Conservation (phyloP, 441 rosid species). For the Hypseocharis bilobata region DNA sequence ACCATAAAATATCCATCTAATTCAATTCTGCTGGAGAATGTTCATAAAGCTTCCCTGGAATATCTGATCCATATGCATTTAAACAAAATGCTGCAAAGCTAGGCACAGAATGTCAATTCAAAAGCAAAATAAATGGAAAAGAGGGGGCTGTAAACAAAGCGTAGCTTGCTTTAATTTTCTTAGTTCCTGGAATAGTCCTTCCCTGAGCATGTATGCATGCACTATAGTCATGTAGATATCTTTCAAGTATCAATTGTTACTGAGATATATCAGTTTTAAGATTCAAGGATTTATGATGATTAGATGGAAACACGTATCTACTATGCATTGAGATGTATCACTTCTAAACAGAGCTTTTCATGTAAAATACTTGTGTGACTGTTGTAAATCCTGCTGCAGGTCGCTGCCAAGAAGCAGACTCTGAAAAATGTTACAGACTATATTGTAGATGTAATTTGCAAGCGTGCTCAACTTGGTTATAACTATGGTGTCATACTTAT, state of each 20-base stretch:
- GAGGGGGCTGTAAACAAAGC: neutral
- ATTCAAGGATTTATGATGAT: neutral
- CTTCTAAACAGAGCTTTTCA: neutral
- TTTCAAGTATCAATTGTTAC: neutral
- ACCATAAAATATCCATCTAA: neutral
- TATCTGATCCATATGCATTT: neutral
- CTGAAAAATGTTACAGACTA: constrained; percentile 82
- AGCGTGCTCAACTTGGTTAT: constrained; percentile 63
- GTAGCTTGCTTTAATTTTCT: neutral
- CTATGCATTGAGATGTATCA: neutral
- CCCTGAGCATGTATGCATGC: neutral
- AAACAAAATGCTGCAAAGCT: neutral
- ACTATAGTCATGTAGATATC: neutral
- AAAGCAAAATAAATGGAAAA: neutral
- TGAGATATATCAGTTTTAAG: neutral
- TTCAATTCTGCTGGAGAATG: neutral
- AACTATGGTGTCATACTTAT: constrained; percentile 92
- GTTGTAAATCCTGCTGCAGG: constrained; percentile 36
- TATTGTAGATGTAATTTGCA: constrained; percentile 76
- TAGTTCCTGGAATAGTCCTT: neutral
- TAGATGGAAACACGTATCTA: neutral
- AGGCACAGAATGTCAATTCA: neutral
- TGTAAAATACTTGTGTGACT: neutral
- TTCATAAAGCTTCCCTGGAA: neutral
- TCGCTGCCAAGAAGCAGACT: constrained; percentile 75